phyloP scores from a whole-genome alignment of 2,329 filamentous ascomycete species.

The Sporothrix brasiliensis region DNA sequence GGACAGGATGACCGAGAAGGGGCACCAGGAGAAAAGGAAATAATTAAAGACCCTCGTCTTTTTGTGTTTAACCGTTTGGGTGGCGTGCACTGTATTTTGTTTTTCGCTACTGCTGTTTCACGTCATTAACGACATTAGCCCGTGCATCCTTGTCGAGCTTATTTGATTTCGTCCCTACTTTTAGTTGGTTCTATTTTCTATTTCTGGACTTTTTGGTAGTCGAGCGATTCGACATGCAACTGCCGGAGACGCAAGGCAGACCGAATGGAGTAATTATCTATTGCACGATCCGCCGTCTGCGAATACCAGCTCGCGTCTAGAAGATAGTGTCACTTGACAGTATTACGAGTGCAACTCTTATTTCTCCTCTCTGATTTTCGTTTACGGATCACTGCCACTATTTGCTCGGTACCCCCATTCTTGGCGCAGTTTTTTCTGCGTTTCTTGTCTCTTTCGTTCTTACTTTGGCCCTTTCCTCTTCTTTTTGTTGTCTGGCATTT shows the following conservation, averaged over 20 bases:
- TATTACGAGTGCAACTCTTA: neutral
- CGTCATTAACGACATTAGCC: neutral
- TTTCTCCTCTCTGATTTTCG: too few species aligned
- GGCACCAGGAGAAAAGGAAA: neutral
- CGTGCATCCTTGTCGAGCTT: neutral
- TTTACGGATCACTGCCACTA: too few species aligned
- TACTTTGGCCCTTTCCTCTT: too few species aligned
- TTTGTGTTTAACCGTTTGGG: slow-evolving; percentile 6
- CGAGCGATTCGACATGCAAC: neutral
- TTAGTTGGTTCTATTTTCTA: neutral
- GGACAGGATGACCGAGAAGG: neutral
- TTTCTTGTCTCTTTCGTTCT: too few species aligned
- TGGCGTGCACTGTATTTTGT: neutral
- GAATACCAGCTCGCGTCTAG: neutral
- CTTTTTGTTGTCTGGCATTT: too few species aligned
- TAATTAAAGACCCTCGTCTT: neutral
- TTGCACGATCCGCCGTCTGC: neutral
- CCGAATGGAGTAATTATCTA: neutral
- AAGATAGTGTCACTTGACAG: neutral
- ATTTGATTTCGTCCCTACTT: neutral
- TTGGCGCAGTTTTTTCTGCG: too few species aligned
- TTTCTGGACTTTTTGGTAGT: neutral
- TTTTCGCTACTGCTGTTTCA: neutral
- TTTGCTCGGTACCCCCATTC: too few species aligned
- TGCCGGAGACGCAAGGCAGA: neutral